A percentile compares a stretch with the other conserved stretches of the same genome.
Evolutionary conservation across 352 stramenopile genomes (phyloP).

Genomic region (Phytophthora chlamydospora): DNA sequence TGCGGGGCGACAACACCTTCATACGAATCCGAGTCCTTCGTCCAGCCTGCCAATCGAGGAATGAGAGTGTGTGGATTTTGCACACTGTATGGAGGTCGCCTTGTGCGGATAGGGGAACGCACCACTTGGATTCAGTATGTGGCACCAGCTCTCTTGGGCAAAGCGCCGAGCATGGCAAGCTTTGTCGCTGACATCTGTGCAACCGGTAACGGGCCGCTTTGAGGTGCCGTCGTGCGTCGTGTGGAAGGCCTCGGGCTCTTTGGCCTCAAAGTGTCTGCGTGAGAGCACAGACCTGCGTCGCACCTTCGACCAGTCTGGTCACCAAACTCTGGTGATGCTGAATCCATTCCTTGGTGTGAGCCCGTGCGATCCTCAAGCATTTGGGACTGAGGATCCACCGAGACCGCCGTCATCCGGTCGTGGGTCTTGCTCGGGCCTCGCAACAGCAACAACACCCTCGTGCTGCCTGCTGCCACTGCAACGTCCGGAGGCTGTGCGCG

Average conservation of each 20-base stretch:
- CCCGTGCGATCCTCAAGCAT: not conserved
- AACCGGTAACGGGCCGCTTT: slow-evolving; percentile 18
- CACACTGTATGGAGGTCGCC: slow-evolving; percentile 14
- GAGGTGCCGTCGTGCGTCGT: slow-evolving; percentile 18
- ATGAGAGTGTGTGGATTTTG: slow-evolving; percentile 29
- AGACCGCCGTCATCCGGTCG: slow-evolving; percentile 14
- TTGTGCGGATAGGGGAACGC: slow-evolving; percentile 23
- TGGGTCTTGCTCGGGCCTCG: slow-evolving; percentile 4
- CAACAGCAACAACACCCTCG: no score
- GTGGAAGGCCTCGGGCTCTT: slow-evolving; percentile 12
- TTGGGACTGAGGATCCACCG: not conserved
- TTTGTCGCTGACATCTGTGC: slow-evolving; percentile 26
- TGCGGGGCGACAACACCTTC: slow-evolving; percentile 15
- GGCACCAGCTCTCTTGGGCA: slow-evolving; percentile 23
- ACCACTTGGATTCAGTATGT: slow-evolving; percentile 23
- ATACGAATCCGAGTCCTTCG: slow-evolving; percentile 11
- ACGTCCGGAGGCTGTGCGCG: no score
- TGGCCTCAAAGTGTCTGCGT: slow-evolving; percentile 7
- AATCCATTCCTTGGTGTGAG: no score
- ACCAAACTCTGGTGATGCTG: no score
- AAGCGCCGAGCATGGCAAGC: not conserved
- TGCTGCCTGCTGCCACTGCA: no score
- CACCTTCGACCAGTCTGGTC: no score
- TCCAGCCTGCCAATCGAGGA: slow-evolving; percentile 28
- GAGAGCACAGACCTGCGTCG: not conserved